Conservation (phyloP, 129 eudicot genomes). For the Flaveria bidentis region DNA sequence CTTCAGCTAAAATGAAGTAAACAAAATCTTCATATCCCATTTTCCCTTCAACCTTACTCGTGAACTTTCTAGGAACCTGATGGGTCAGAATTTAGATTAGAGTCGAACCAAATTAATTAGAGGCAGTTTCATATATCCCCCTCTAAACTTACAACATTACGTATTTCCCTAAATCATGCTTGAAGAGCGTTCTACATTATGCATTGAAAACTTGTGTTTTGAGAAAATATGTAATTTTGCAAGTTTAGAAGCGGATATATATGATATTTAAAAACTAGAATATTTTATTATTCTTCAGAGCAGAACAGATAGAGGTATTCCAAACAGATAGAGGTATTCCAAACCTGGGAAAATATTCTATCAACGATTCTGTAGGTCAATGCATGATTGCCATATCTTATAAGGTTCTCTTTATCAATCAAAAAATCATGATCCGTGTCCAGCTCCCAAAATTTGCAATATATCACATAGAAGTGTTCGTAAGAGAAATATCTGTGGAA, state of each 20-base stretch:
- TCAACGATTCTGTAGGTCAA: conserved; percentile 87
- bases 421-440: conserved; percentile 81
- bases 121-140: too few species aligned
- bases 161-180: too few species aligned
- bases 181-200: too few species aligned
- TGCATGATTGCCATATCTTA: conserved; percentile 83
- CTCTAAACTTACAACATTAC: too few species aligned
- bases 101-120: background rate
- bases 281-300: background rate
- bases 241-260: too few species aligned
- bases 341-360: conserved; percentile 82
- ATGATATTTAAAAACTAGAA: background rate
- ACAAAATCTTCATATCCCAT: conserved; percentile 92
- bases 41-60: conserved; percentile 71
- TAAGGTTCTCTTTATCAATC: conserved; percentile 78
- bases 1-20: conserved; percentile 71
- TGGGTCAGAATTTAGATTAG: conserved; percentile 5
- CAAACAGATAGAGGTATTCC: conserved; percentile 40
- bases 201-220: too few species aligned
- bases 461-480: conserved; percentile 81
- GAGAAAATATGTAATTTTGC: too few species aligned
- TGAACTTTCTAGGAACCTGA: conserved; percentile 77
- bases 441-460: conserved; percentile 89
- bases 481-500: conserved; percentile 68
- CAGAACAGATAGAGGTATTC: conserved; percentile 21